Base-by-base conservation (phyloP, 768 basidiomycete species). In the Gelatoporia subvermispora region DNA sequence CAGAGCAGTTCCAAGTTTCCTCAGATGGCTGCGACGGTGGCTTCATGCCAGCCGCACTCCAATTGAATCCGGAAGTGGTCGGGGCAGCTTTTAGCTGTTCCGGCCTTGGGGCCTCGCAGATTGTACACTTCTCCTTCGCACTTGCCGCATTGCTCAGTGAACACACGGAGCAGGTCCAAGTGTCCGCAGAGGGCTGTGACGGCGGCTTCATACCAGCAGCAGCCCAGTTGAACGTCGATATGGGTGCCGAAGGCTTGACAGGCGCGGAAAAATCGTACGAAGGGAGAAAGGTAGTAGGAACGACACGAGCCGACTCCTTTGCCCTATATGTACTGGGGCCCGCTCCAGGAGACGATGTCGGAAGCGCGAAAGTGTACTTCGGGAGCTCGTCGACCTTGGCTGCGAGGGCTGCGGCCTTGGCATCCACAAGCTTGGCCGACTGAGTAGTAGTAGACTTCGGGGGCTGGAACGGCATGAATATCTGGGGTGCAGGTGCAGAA, bases 151-250 rank as follows among this genome's bases (percentile, higher is more conserved):
- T 77, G 42, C 59, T 57, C 31, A 74, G 56, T 60, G 65, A 68
- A 51, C 88, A 90, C 3, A 62, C 55, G 0, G 62, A 65, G 59
- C 86, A 89, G 15, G 54, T 76, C 86, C 86, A 88, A n/a, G 52
- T 56, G 18, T 55, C 63, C 40, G 55, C 59, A 4, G 55, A 22
- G 2, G 65, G 50, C 28, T 53, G 45, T 13, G 57, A 52, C 4
- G 80, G 75, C 2, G 72, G 61, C 53, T 76, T 82, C 47, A 77
- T 61, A 3, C 82, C 84, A 1, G 81, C 81, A 9, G 79, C 81
- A 2, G 73, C 69, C 76, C 79, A 86, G 56, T 85, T 70, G 55
- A 85, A 86, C 25, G 69, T 68, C 36, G 70, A 66, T 35, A 64
- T 55, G 2, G 60, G 48, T 2, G 49, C 18, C 24, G 49, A n/a